Base-by-base conservation (phyloP, 345 rosid genomes). In the Salix purpurea region DNA sequence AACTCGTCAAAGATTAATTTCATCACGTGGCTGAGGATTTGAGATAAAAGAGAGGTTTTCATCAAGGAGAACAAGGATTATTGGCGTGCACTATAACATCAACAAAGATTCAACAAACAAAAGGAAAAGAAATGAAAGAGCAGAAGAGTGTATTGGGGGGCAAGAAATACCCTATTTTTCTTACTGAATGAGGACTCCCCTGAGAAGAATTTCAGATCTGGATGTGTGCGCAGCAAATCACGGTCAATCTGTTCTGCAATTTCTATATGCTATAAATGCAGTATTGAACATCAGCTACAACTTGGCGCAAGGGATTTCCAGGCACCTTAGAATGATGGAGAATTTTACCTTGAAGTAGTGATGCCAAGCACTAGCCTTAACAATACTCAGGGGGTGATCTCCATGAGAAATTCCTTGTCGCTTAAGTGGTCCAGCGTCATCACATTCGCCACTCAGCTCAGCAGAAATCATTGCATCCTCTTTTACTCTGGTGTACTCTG, bases 181-280 rank as follows among this genome's bases (percentile, higher is more conserved):
- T 80, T 84, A 78, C 96, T 86, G 77, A 84, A 87, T 9, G 87
- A 76, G 28, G 91, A 67, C 32, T 91, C 85, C 24, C 86, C 91
- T 1, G 92, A 88, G 84, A 91, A 91, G 82, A 91, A 91, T 74
- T 88, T 88, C 85, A 89, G 73, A 61, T 91, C 87, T 1, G 92
- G 91, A 76, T 91, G 95, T n/a, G 95, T 91, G 46, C 92, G 88
- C 50, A 71, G 88, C 84, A 91, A 77, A 80, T 89, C 95, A 70
- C 91, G 92, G 73, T 89, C 92, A 74, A 91, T 91, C 84, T 91
- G 95, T 78, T 89, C 90, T 48, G 87, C 82, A 52, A 89, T 83
- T 82, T 91, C 95, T 73, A 84, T 84, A 77, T 91, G 87, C 95
- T 91, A 80, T 56, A 81, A 77, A 68, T 71, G 36, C 70, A 71